Evolutionary conservation across 169 alveolate genomes (phyloP).

Genomic region (Plasmodium blacklocki): DNA sequence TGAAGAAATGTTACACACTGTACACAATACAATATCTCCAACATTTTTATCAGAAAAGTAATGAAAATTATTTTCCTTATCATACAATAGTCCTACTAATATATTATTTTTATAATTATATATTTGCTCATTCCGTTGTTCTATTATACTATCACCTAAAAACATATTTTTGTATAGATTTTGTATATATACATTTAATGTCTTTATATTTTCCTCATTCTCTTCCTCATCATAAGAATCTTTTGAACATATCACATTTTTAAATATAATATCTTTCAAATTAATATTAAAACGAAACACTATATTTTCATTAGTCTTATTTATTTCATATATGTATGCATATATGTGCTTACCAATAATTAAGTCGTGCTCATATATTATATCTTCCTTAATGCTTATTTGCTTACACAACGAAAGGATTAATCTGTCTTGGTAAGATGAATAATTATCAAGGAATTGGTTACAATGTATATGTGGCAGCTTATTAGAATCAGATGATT

Average conservation of each 20-base stretch:
- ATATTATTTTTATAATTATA: constrained; percentile 75
- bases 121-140: constrained; percentile 17
- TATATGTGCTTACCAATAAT: constrained; percentile 39
- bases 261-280: constrained; percentile 40
- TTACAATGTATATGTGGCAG: background rate
- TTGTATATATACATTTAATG: constrained; percentile 10
- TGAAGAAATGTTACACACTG: constrained; percentile 45
- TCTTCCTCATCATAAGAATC: constrained; percentile 10
- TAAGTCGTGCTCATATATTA: constrained; percentile 47
- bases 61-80: constrained; percentile 71
- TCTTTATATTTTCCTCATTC: constrained; percentile 8
- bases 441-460: background rate
- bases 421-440: constrained; percentile 1
- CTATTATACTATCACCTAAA: constrained; percentile 7
- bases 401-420: constrained; percentile 34
- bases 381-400: constrained; percentile 45
- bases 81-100: constrained; percentile 52
- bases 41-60: constrained; percentile 64
- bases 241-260: constrained; percentile 29
- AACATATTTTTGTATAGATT: constrained; percentile 28
- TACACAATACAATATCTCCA: constrained; percentile 66
- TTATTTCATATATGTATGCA: constrained; percentile 69
- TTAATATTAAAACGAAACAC: constrained; percentile 60
- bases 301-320: constrained; percentile 42
- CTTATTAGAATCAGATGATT: background rate